Evolutionary conservation across 1,139 yeast genomes (phyloP).

Genomic region (Geotrichum aggregatum): DNA sequence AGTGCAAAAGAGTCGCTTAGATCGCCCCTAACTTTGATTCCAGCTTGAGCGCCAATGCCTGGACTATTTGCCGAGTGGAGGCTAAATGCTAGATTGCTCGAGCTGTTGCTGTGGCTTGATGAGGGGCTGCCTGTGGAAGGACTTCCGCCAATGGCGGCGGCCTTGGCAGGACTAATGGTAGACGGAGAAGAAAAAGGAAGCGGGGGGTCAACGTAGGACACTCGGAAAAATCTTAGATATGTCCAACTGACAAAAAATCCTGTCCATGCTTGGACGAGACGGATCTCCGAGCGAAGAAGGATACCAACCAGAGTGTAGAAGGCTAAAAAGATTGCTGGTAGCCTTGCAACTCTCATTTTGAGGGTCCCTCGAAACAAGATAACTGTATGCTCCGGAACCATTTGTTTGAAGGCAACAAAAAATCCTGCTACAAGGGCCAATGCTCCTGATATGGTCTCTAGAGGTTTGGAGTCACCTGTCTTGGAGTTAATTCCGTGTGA

Average conservation of each 20-base stretch:
- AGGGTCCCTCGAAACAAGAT: slow-evolving; percentile 59
- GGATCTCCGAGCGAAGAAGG: slow-evolving; percentile 20
- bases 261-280: slow-evolving; percentile 52
- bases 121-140: background rate
- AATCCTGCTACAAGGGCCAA: slow-evolving; percentile 69
- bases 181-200: slow-evolving; percentile 31
- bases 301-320: slow-evolving; percentile 40
- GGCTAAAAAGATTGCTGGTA: slow-evolving; percentile 60
- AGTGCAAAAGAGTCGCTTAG: slow-evolving; percentile 87
- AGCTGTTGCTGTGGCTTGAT: background rate
- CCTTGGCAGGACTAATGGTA: slow-evolving; percentile 5
- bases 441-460: slow-evolving; percentile 47
- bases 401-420: slow-evolving; percentile 79
- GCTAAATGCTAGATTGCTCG: background rate
- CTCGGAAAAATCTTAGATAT: slow-evolving; percentile 73
- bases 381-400: slow-evolving; percentile 82
- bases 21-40: slow-evolving; percentile 56
- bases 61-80: slow-evolving; percentile 16
- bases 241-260: slow-evolving; percentile 70
- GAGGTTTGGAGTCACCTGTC: slow-evolving; percentile 3
- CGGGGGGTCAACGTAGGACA: slow-evolving; percentile 37
- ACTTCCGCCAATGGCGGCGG: slow-evolving; percentile 29
- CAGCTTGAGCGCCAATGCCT: slow-evolving; percentile 5
- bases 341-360: slow-evolving; percentile 61
- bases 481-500: slow-evolving; percentile 12